Conservation (phyloP, 257 asterid genomes). For the Petunia axillaris region DNA sequence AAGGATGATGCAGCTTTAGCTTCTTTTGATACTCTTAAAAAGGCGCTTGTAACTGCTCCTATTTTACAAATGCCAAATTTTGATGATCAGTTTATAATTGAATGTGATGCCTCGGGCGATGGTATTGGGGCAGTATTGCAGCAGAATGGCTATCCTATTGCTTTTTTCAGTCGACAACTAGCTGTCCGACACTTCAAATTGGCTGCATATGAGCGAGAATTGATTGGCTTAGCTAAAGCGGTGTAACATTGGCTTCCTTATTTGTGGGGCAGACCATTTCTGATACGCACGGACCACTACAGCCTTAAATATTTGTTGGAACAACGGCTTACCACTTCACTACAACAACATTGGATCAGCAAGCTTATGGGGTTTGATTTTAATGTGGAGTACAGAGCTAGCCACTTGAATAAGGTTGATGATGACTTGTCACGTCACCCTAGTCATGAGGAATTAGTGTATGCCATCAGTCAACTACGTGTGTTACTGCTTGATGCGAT, state of each 20-base stretch:
- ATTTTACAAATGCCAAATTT: conserved; percentile 18
- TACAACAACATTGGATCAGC: too few species aligned
- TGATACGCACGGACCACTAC: background rate
- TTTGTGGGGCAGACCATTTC: background rate
- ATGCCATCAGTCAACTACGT: background rate
- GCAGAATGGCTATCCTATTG: conserved; percentile 15
- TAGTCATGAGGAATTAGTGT: background rate
- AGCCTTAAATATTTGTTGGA: too few species aligned
- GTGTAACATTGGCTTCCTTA: conserved; percentile 22
- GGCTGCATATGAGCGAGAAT: background rate
- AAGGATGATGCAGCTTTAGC: background rate
- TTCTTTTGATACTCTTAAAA: background rate
- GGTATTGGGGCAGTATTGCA: background rate
- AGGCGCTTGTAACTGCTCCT: background rate
- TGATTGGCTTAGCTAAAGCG: background rate
- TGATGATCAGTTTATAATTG: background rate
- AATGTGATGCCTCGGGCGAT: background rate
- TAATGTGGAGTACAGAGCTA: background rate
- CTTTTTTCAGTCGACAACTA: conserved; percentile 16
- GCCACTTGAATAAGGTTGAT: background rate
- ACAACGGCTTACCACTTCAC: too few species aligned
- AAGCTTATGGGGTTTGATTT: background rate
- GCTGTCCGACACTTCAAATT: background rate
- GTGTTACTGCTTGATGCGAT: too few species aligned
- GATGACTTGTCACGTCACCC: conserved; percentile 3